Base-by-base conservation (phyloP, 176 grass and related monocot genomes). In the Zea luxurians region DNA sequence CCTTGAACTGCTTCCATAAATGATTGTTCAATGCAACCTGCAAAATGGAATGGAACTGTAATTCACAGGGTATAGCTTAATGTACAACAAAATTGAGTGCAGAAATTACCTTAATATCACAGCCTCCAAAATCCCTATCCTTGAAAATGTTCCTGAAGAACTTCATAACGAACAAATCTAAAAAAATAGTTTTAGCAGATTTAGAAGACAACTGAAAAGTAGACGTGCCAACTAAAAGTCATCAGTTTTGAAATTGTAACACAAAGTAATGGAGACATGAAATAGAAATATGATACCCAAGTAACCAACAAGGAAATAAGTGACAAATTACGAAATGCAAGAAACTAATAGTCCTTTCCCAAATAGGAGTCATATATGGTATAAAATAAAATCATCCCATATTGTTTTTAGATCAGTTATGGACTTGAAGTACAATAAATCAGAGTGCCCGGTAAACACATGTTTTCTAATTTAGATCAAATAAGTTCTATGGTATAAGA, bases 1-100 rank as follows among this genome's bases (percentile, higher is more conserved):
- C 94, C 94, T 88, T 93, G 82, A 48, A 97, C 87, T 77, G 94
- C 91, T 73, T 97, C 94, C 94, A 97, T 97, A 80, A 97, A 97
- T 84, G 91, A 92, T 78, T 93, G 13, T 80, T 97, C 91, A 79
- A 97, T 7, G 70, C 70, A 80, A 84, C 85, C 94, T 97, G 67
- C 36, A 86, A 72, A 78, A 20, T 53, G 16, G 57, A 10, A 67
- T 74, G 64, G 52, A 74, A 78, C 6, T 40, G 47, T 5, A 12
- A 76, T 68, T 61, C 64, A 89, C 43, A 75, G 45, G 21, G 70
- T 37, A 65, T 49, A 76, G 69, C 21, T 69, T 34, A 37, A 68
- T 4, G 12, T 55, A 6, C 8, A 74, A 82, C 61, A 18, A 70
- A 81, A 59, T 63, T 34, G 7, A 61, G 43, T 57, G 37, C 41